A percentile compares a stretch with the other conserved stretches of the same genome.
Conservation (phyloP, 106 monocot species). For the Allium fistulosum region DNA sequence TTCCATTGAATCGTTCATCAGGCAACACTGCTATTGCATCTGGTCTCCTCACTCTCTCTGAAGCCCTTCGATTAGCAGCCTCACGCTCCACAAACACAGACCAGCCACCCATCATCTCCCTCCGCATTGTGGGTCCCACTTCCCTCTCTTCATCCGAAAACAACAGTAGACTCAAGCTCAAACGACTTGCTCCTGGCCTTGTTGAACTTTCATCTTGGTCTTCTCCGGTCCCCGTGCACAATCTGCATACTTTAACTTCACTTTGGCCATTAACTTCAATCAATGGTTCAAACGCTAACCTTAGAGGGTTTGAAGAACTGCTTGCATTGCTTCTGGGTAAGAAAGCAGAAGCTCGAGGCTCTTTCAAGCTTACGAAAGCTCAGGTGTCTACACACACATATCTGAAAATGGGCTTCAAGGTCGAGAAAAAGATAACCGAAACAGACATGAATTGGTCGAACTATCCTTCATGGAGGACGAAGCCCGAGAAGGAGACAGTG, state of each 20-base stretch:
- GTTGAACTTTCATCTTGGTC: conserved; percentile 70
- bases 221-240: conserved; percentile 13
- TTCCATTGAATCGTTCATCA: conserved; percentile 58
- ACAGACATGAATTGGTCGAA: conserved; percentile 42
- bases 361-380: conserved; percentile 60
- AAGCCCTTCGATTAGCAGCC: conserved; percentile 51
- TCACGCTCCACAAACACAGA: conserved; percentile 38
- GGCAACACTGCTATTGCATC: conserved; percentile 30
- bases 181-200: conserved; percentile 76
- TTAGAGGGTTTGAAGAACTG: conserved; percentile 74
- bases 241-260: not conserved
- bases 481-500: conserved; percentile 37
- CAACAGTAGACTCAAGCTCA: conserved; percentile 76
- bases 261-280: conserved; percentile 79
- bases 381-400: conserved; percentile 73
- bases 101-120: conserved; percentile 62
- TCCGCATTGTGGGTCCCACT: conserved; percentile 74
- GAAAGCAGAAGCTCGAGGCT: conserved; percentile 47
- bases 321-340: conserved; percentile 73
- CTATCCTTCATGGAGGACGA: conserved; percentile 63
- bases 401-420: conserved; percentile 61
- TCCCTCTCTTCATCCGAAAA: conserved; percentile 49
- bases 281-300: conserved; percentile 59
- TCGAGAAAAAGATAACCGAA: conserved; percentile 46
- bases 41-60: conserved; percentile 57